Evolutionary conservation across 1,284 basidiomycete genomes (phyloP).

Genomic region (Malassezia arunalokei): DNA sequence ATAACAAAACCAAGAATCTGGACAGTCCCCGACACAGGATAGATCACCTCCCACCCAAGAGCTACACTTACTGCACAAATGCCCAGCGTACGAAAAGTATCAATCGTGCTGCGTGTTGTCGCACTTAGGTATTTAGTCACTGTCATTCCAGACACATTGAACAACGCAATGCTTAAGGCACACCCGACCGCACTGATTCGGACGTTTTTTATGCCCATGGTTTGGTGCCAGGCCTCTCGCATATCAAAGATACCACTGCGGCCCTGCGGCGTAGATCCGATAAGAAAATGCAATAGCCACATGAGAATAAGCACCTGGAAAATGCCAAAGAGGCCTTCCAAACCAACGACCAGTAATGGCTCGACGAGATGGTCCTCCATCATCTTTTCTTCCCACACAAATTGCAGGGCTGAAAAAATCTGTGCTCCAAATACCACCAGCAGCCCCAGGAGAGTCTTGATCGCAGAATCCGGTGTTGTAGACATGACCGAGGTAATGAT

Average conservation of each 20-base stretch:
- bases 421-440: conserved; percentile 92
- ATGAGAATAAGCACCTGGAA: conserved; percentile 63
- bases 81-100: conserved; percentile 85
- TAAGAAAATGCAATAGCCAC: conserved; percentile 56
- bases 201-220: conserved; percentile 65
- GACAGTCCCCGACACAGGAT: conserved; percentile 68
- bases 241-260: conserved; percentile 81
- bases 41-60: conserved; percentile 74
- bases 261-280: conserved; percentile 50
- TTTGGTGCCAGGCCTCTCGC: conserved; percentile 75
- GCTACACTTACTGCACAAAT: conserved; percentile 53
- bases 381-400: conserved; percentile 74
- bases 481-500: neutral
- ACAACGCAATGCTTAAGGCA: conserved; percentile 60
- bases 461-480: conserved; percentile 1
- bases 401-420: conserved; percentile 80
- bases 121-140: conserved; percentile 57
- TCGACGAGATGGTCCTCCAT: conserved; percentile 73
- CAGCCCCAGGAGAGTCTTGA: conserved; percentile 53
- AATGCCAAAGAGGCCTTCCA: conserved; percentile 83
- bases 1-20: conserved; percentile 80
- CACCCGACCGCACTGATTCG: conserved; percentile 61
- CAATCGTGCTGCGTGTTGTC: conserved; percentile 56
- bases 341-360: conserved; percentile 84
- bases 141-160: conserved; percentile 88